Evolutionary conservation across 2,329 filamentous ascomycete species (phyloP), one percentile per base, ranked within the genome.

Genomic region (Calonectria naviculata): DNA sequence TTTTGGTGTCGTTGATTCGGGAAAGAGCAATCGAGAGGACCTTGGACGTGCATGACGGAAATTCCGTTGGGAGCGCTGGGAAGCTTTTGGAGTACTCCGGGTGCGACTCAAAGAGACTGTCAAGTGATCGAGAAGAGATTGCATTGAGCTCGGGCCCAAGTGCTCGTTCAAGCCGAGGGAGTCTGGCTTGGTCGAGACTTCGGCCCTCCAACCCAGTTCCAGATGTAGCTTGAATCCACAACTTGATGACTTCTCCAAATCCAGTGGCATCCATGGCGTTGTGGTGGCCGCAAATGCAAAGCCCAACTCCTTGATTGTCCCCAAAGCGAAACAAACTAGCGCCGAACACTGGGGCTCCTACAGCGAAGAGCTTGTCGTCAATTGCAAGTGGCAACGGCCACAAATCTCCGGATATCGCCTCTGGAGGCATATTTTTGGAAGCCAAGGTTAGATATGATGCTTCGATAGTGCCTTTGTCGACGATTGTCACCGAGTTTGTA

Each of bases 41-140:
- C 56, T 72, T 65, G 58, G 70, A 72, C 12, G 70, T 63, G 17
- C 46, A 69, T 4, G 62, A 15, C 12, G 70, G 26, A 44, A 72
- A 72, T 28, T 61, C 38, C 0, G 60, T 29, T 12, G 64, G 71
- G 10, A 72, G 26, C 1, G 60, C 21, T 3, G 71, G 67, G 17
- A 65, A 61, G 1, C 28, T 13, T 2, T 17, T 38, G 0, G 71
- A 72, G 36, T 72, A 65, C 29, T 71, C 71, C 7, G 67, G 67
- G 21, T 67, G 67, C 15, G 34, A 58, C 5, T 36, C 64, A 21
- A 68, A 52, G 24, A 72, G 56, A 1, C 24, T 44, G 9, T 49
- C 34, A 3, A 12, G 38, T 5, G 44, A 29, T n/a, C 52, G 2
- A 2, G 8, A 24, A 5, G 56, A 31, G 5, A 41, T 24, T 5